These are phyloP conservation scores for Avena sativa DNA, from an alignment of 176 grass and related monocot genomes.

Conservation along the genomic window DNA sequence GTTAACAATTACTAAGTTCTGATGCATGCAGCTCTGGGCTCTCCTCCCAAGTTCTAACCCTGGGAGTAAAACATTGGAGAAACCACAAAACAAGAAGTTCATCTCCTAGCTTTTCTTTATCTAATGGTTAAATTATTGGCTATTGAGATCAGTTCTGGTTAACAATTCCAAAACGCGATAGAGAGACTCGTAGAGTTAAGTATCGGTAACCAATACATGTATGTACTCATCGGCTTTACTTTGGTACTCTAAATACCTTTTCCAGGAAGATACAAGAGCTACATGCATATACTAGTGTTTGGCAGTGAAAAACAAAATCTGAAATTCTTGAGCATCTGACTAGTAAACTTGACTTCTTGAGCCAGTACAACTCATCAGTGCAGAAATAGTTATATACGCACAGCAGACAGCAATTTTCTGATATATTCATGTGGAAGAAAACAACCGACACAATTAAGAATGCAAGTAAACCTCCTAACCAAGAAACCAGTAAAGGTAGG, in stretches of 20 bases:
- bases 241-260: not conserved
- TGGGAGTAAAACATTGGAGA: not conserved
- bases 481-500: not conserved
- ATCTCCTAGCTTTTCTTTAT: slow-evolving; percentile 26
- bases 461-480: not conserved
- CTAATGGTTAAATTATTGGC: slow-evolving; percentile 23
- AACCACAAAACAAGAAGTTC: not conserved
- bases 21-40: not conserved
- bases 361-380: not conserved
- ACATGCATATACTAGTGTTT: not conserved
- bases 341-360: slow-evolving; percentile 22
- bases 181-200: not conserved
- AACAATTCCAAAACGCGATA: not conserved
- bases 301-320: slow-evolving; percentile 23
- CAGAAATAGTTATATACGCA: slow-evolving; percentile 4
- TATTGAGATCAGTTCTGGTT: not conserved
- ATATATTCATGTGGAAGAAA: not conserved
- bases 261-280: slow-evolving; percentile 12
- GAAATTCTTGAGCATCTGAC: not conserved
- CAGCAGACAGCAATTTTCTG: not conserved
- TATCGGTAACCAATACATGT: not conserved
- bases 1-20: not conserved
- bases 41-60: slow-evolving; percentile 14
- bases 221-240: slow-evolving; percentile 9
- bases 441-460: slow-evolving; percentile 6